These are phyloP conservation scores for Boechera stricta DNA, from an alignment of 345 rosid genomes.

Conservation along the genomic window DNA sequence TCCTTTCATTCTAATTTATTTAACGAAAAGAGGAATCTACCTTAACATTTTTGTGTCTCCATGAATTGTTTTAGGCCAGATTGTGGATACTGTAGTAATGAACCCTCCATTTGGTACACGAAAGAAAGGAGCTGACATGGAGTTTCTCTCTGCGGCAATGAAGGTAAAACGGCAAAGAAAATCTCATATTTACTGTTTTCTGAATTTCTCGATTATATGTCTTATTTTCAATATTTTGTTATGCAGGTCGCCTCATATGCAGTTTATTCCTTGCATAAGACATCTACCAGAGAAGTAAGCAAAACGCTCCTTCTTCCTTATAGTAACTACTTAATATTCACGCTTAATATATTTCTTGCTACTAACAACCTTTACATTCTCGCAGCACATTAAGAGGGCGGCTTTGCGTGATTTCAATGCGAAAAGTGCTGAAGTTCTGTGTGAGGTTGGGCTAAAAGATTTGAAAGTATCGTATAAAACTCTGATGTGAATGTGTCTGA, in stretches of 20 bases:
- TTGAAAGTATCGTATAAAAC: neutral
- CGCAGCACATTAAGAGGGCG: constrained; percentile 77
- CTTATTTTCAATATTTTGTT: neutral
- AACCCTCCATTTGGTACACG: constrained; percentile 98
- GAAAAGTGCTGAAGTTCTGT: constrained; percentile 82
- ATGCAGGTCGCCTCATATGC: constrained; percentile 77
- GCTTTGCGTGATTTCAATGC: constrained; percentile 81
- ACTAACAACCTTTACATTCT: constrained; percentile 3
- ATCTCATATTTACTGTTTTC: neutral
- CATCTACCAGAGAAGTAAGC: constrained; percentile 94
- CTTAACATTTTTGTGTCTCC: neutral
- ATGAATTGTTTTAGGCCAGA: constrained; percentile 50
- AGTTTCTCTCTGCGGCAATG: constrained; percentile 72
- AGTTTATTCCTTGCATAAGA: constrained; percentile 97
- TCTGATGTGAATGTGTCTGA: constrained; percentile 25
- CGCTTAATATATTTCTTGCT: neutral
- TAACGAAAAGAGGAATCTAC: neutral
- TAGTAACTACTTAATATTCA: neutral
- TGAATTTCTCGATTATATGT: neutral
- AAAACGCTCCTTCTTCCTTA: constrained; percentile 5
- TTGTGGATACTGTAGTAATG: constrained; percentile 86
- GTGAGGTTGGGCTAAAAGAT: constrained; percentile 61
- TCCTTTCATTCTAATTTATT: neutral
- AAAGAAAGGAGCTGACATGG: constrained; percentile 90
- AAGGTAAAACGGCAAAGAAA: constrained; percentile 51